Percentiles rank a stretch among this genome's conserved stretches.
These are phyloP conservation scores for Crepidotus variabilis DNA, from an alignment of 768 basidiomycete genomes.

Conservation along the genomic window DNA sequence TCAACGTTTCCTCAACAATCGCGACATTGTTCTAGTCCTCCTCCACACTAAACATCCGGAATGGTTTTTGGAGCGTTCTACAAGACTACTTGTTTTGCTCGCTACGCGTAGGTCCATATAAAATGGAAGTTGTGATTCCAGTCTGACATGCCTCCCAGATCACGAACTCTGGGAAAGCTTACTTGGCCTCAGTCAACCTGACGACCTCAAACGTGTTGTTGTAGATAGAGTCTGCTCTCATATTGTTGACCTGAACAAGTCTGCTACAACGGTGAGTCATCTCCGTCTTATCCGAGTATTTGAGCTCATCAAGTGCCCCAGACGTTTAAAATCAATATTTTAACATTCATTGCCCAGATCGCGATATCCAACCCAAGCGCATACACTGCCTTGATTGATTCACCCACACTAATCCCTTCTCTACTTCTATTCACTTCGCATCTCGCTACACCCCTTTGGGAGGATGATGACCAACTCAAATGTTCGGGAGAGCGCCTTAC, in stretches of 20 bases:
- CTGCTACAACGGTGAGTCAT: conserved; percentile 36
- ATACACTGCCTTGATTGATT: conserved; percentile 35
- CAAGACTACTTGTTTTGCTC: conserved; percentile 50
- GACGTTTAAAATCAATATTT: conserved; percentile 30
- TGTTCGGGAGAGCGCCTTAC: conserved; percentile 28
- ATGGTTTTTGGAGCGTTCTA: conserved; percentile 44
- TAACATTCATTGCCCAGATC: conserved; percentile 38
- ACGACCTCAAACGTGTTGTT: conserved; percentile 32
- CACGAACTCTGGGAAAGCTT: conserved; percentile 3
- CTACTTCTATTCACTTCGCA: conserved; percentile 53
- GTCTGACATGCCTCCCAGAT: background rate
- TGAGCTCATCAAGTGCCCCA: background rate
- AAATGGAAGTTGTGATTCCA: too few species aligned
- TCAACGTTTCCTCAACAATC: conserved; percentile 31
- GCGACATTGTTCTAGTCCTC: conserved; percentile 41
- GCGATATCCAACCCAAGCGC: conserved; percentile 37
- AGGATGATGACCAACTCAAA: conserved; percentile 48
- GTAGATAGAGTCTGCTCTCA: conserved; percentile 46
- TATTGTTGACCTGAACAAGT: conserved; percentile 38
- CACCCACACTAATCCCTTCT: conserved; percentile 60
- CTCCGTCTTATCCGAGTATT: background rate
- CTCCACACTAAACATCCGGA: conserved; percentile 48
- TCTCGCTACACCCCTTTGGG: conserved; percentile 59
- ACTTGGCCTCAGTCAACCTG: conserved; percentile 15
- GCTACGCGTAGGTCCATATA: conserved; percentile 44